Conservation (phyloP, 306 rosid species). For the Corylus heterophylla region DNA sequence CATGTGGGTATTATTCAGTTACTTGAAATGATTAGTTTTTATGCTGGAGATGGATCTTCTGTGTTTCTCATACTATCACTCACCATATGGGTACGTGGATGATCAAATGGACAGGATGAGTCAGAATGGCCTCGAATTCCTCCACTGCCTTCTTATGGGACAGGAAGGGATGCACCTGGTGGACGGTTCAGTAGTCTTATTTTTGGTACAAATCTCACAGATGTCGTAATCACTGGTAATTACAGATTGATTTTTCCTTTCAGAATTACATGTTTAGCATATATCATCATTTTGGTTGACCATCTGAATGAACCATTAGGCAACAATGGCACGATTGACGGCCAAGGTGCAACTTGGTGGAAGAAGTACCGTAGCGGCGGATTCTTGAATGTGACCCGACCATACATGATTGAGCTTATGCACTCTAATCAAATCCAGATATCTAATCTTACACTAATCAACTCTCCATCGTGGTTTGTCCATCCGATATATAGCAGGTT, state of each 20-base stretch:
- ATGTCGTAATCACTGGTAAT: conserved; percentile 65
- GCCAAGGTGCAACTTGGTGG: conserved; percentile 85
- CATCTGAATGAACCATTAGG: conserved; percentile 33
- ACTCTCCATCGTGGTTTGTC: conserved; percentile 78
- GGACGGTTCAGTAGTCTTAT: conserved; percentile 69
- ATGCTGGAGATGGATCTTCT: no score
- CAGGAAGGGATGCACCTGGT: conserved; percentile 59
- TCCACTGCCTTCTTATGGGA: conserved; percentile 64
- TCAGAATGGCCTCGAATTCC: conserved; percentile 58
- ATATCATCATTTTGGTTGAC: no score
- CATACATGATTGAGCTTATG: conserved; percentile 72
- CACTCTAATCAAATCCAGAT: conserved; percentile 56
- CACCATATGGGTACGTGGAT: neutral
- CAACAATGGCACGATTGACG: conserved; percentile 73
- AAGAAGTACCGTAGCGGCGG: conserved; percentile 30
- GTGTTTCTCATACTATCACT: neutral
- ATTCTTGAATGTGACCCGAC: conserved; percentile 44
- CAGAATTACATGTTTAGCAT: no score
- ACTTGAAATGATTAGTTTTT: no score
- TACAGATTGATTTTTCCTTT: no score
- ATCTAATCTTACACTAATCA: conserved; percentile 53
- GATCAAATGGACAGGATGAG: conserved; percentile 45
- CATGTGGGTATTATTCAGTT: no score
- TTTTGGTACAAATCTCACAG: conserved; percentile 73
- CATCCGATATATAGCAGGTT: conserved; percentile 79